Percentiles rank a stretch among this genome's conserved stretches.
Conservation (phyloP, 306 rosid genomes). For the Vigna mungo region DNA sequence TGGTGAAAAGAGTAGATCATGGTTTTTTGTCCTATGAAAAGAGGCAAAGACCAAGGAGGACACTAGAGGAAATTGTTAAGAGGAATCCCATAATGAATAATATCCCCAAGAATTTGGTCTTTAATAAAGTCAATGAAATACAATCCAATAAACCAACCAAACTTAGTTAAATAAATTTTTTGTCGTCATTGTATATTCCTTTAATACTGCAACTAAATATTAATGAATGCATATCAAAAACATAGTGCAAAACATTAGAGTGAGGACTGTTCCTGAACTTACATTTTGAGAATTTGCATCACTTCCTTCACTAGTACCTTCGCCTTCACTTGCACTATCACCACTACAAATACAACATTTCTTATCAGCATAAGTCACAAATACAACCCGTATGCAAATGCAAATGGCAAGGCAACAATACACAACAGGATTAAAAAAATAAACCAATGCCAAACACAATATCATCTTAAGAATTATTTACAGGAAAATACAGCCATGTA, state of each 20-base stretch:
- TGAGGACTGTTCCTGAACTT: constrained; percentile 52
- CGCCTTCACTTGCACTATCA: constrained; percentile 97
- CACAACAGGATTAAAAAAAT: constrained; percentile 6
- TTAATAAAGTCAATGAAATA: not conserved
- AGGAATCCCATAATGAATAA: not conserved
- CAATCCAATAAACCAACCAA: not conserved
- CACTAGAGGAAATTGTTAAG: not conserved
- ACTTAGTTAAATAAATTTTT: not conserved
- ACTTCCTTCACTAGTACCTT: constrained; percentile 94
- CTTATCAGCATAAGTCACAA: constrained; percentile 52
- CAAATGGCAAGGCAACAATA: constrained; percentile 37
- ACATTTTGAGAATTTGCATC: constrained; percentile 92
- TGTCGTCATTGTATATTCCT: not conserved
- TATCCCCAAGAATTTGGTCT: not conserved
- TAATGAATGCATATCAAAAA: constrained; percentile 21
- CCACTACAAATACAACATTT: constrained; percentile 72
- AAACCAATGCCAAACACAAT: constrained; percentile 11
- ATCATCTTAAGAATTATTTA: not conserved
- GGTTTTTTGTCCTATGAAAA: not conserved
- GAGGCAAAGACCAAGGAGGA: not conserved
- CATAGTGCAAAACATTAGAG: constrained; percentile 8
- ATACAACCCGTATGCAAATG: constrained; percentile 35
- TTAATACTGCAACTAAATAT: constrained; percentile 19
- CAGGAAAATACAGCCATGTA: constrained; percentile 27
- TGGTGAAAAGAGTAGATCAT: not conserved